These are phyloP conservation scores for Oryza punctata DNA, from an alignment of 176 grass and related monocot species.

Conservation along the genomic window DNA sequence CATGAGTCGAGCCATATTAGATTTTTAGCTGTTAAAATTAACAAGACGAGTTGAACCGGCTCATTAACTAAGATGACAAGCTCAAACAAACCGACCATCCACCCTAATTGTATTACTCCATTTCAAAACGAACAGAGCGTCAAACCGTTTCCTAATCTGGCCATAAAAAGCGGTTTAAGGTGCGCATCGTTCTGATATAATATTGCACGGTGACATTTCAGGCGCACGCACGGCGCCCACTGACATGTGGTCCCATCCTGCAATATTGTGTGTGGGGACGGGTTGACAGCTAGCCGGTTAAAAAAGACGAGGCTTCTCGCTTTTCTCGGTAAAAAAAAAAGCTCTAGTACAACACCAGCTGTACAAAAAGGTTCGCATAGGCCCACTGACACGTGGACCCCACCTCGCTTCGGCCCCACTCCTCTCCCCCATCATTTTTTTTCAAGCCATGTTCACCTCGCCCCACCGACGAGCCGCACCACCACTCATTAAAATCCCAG, in stretches of 20 bases:
- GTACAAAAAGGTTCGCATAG: background rate
- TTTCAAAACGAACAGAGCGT: background rate
- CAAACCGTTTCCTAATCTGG: background rate
- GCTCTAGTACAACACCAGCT: background rate
- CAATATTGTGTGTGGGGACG: background rate
- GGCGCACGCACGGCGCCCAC: background rate
- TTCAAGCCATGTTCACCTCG: background rate
- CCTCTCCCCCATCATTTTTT: background rate
- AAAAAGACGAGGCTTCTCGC: constrained; percentile 29
- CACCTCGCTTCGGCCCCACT: accelerated
- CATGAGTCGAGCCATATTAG: no score
- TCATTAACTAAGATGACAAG: no score
- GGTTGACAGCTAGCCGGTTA: constrained; percentile 10
- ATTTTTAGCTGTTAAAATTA: no score
- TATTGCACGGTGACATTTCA: background rate
- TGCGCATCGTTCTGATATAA: background rate
- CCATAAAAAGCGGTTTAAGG: background rate
- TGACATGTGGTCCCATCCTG: constrained; percentile 11
- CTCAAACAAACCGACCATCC: no score
- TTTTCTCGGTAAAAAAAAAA: background rate
- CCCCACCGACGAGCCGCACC: background rate
- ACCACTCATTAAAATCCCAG: no score
- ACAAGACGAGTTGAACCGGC: no score
- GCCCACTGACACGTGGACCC: background rate
- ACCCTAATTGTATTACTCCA: no score